Evolutionary conservation across 2,329 filamentous ascomycete genomes (phyloP).

Genomic region (Nemania diffusa): DNA sequence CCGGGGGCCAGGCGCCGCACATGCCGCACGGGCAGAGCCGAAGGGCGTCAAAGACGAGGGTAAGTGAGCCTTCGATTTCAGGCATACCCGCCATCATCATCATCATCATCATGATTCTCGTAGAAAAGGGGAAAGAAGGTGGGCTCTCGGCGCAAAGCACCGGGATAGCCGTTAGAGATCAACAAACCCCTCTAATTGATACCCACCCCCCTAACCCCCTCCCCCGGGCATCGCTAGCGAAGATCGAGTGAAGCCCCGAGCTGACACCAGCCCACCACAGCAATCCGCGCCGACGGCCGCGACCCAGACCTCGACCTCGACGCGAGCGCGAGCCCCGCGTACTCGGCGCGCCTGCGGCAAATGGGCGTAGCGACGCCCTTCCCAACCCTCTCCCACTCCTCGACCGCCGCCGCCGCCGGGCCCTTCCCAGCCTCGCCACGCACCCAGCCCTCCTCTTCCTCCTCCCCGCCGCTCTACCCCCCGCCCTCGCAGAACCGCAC

Average conservation of each 20-base stretch:
- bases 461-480: conserved; percentile 31
- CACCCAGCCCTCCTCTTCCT: conserved; percentile 36
- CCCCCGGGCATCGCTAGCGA: no score
- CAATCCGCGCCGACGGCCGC: conserved; percentile 53
- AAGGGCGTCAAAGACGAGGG: conserved; percentile 49
- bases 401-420: conserved; percentile 56
- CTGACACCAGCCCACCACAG: conserved; percentile 44
- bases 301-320: conserved; percentile 56
- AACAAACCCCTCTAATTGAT: no score
- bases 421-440: conserved; percentile 25
- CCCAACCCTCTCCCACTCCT: conserved; percentile 64
- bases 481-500: conserved; percentile 55
- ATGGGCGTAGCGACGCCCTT: conserved; percentile 67
- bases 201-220: no score
- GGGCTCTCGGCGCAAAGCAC: no score
- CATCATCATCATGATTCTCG: no score
- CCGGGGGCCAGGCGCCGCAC: background rate
- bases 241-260: no score
- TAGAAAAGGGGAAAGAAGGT: background rate
- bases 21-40: conserved; percentile 30
- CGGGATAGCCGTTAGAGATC: no score
- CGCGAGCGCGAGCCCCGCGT: conserved; percentile 53
- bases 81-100: no score
- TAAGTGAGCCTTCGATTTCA: conserved; percentile 42
- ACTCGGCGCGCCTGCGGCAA: conserved; percentile 62